Conservation (phyloP, 805 yeast species). For the Ogataea trehalophila region DNA sequence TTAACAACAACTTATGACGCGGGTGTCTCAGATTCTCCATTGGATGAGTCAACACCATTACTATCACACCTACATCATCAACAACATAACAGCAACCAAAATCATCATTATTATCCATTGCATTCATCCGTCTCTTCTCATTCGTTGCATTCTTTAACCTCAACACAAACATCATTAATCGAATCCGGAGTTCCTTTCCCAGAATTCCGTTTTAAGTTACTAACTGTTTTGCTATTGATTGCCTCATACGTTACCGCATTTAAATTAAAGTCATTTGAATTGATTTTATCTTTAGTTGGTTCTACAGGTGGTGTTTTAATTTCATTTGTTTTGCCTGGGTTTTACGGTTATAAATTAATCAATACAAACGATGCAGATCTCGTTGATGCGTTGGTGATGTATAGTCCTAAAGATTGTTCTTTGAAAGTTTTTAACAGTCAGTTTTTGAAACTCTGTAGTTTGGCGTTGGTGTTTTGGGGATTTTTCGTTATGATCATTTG, state of each 20-base stretch:
- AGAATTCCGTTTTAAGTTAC: conserved; percentile 38
- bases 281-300: conserved; percentile 69
- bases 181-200: conserved; percentile 40
- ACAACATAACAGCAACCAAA: background rate
- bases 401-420: conserved; percentile 22
- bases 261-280: conserved; percentile 57
- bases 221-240: conserved; percentile 44
- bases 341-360: conserved; percentile 63
- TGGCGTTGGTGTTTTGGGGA: conserved; percentile 49
- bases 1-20: too few relatives aligned
- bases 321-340: conserved; percentile 73
- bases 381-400: conserved; percentile 8
- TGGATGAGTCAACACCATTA: background rate
- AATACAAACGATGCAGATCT: conserved; percentile 21
- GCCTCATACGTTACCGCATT: conserved; percentile 54
- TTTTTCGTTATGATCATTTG: conserved; percentile 50
- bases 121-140: background rate
- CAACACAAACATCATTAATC: background rate
- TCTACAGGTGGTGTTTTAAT: conserved; percentile 81
- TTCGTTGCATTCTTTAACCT: background rate
- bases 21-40: too few relatives aligned
- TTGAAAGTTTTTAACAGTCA: conserved; percentile 19
- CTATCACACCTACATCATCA: background rate
- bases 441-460: conserved; percentile 21
- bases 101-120: background rate